Evolutionary conservation across 1,139 yeast species (phyloP).

Genomic region (Saccharomyces hybrid): DNA sequence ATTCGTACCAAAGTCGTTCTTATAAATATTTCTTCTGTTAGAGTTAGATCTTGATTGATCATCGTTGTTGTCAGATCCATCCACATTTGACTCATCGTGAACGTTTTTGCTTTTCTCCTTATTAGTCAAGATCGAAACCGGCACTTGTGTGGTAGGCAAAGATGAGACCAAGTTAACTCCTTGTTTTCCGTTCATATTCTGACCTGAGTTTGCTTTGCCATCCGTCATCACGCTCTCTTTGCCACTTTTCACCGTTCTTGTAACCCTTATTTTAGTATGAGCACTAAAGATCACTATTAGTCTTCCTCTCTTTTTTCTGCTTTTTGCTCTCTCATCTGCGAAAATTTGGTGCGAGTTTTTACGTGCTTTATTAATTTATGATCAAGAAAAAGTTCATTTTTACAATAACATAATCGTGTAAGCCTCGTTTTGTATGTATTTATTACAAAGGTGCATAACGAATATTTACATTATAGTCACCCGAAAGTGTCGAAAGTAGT

Average conservation of each 20-base stretch:
- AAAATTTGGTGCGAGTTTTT: background rate
- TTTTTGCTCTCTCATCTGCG: background rate
- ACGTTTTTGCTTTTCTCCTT: background rate
- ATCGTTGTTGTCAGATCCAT: background rate
- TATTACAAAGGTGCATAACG: background rate
- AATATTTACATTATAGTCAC: background rate
- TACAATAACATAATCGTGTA: too few relatives aligned
- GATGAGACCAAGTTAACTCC: background rate
- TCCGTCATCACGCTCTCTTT: background rate
- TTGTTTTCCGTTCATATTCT: background rate
- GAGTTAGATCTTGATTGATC: background rate
- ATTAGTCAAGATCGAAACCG: constrained; percentile 4
- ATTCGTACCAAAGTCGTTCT: background rate
- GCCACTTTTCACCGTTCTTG: background rate
- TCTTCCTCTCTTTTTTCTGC: background rate
- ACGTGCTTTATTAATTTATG: background rate
- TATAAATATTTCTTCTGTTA: background rate
- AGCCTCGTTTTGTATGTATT: background rate
- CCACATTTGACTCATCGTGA: background rate
- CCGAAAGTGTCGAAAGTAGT: background rate
- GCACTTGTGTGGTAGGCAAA: constrained; percentile 1
- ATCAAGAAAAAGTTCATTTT: too few relatives aligned
- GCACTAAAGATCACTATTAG: background rate
- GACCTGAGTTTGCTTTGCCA: background rate
- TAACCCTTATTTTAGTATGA: too few relatives aligned